These are phyloP conservation scores for Serendipita sp. DNA, from an alignment of 768 basidiomycete genomes.

Conservation along the genomic window DNA sequence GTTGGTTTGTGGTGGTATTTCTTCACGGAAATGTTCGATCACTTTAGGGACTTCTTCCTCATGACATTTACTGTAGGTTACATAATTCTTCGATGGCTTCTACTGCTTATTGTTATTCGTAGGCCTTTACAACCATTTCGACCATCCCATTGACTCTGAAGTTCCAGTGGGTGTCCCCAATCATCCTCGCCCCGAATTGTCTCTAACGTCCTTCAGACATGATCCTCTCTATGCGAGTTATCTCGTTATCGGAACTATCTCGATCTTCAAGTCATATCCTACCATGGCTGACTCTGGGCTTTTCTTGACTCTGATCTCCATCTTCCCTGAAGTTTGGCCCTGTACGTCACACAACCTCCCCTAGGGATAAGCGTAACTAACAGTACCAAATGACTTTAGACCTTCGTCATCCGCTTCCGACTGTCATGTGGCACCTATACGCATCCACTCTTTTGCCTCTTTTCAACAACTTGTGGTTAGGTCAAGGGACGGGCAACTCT, in stretches of 20 bases:
- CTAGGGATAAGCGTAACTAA: no score
- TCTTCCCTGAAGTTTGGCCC: slow-evolving; percentile 74
- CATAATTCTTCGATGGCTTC: not conserved
- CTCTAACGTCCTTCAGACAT: slow-evolving; percentile 31
- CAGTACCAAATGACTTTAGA: slow-evolving; percentile 43
- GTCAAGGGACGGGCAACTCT: slow-evolving; percentile 85
- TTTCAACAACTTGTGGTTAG: slow-evolving; percentile 84
- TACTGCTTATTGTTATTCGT: not conserved
- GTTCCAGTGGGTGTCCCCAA: slow-evolving; percentile 45
- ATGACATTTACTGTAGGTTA: slow-evolving; percentile 85
- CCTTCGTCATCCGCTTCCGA: slow-evolving; percentile 72
- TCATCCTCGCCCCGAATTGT: not conserved
- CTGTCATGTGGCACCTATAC: slow-evolving; percentile 66
- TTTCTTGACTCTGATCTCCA: slow-evolving; percentile 60
- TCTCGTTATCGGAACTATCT: slow-evolving; percentile 58
- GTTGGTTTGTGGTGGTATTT: slow-evolving; percentile 98
- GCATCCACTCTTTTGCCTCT: slow-evolving; percentile 75
- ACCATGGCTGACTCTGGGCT: slow-evolving; percentile 79
- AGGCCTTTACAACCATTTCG: slow-evolving; percentile 77
- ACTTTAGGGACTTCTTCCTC: slow-evolving; percentile 90
- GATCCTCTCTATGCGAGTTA: slow-evolving; percentile 73
- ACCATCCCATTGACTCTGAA: slow-evolving; percentile 74
- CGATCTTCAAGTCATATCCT: slow-evolving; percentile 83
- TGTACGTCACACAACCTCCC: no score
- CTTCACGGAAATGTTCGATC: slow-evolving; percentile 99